phyloP scores from a whole-genome alignment of 805 yeast species.

The Starmerella tilneyi region DNA sequence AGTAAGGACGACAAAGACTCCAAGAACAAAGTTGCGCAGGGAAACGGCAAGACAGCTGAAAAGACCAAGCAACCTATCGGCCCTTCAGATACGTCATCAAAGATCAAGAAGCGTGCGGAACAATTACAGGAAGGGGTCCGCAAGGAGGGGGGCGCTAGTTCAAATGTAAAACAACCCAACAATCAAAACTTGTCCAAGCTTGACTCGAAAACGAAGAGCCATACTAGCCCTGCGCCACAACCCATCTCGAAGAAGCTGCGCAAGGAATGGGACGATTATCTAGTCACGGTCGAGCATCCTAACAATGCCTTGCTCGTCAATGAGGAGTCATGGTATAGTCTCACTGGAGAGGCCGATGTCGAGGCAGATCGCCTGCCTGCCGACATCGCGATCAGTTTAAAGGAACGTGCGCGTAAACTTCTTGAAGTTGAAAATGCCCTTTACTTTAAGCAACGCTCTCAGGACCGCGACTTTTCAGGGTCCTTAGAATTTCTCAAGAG shows the following conservation, averaged over 20 bases:
- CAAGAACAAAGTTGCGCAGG: neutral
- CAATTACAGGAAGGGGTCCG: too few relatives aligned
- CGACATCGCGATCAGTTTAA: slow-evolving; percentile 48
- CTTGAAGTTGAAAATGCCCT: slow-evolving; percentile 60
- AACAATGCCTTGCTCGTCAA: slow-evolving; percentile 37
- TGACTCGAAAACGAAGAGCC: neutral
- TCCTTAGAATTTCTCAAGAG: slow-evolving; percentile 60
- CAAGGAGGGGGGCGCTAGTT: too few relatives aligned
- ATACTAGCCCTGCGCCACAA: neutral
- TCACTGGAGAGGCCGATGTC: slow-evolving; percentile 31
- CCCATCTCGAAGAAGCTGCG: slow-evolving; percentile 14
- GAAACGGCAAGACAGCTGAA: neutral
- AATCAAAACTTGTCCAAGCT: too few relatives aligned
- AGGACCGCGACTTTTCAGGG: slow-evolving; percentile 78
- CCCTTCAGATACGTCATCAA: too few relatives aligned
- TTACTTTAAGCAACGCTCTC: slow-evolving; percentile 62
- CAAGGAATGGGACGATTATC: slow-evolving; percentile 16
- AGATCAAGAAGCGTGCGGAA: too few relatives aligned
- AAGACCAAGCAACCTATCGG: too few relatives aligned
- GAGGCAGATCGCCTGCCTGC: slow-evolving; percentile 27
- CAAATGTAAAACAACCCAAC: too few relatives aligned
- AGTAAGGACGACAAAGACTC: slow-evolving; percentile 19
- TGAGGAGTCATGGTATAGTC: slow-evolving; percentile 57
- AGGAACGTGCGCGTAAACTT: slow-evolving; percentile 53
- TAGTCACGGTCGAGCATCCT: slow-evolving; percentile 12